These are phyloP conservation scores for Lachancea fermentati DNA, from an alignment of 805 yeast species.

Conservation along the genomic window DNA sequence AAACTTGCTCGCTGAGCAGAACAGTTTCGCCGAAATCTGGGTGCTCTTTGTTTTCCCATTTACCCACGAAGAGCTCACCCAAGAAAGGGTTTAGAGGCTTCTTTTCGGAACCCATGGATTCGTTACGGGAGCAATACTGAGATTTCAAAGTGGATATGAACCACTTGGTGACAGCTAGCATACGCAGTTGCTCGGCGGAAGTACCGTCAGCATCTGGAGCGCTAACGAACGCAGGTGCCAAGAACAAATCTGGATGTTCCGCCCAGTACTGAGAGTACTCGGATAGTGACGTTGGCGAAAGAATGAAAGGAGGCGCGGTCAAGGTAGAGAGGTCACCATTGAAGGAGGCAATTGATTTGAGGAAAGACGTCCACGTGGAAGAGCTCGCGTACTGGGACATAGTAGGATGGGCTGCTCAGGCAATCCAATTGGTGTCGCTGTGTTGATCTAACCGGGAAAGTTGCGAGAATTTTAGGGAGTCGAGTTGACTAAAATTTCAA, in stretches of 20 bases:
- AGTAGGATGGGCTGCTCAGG: neutral
- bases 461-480: neutral
- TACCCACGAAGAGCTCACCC: slow-evolving; percentile 91
- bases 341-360: slow-evolving; percentile 85
- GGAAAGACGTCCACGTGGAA: slow-evolving; percentile 84
- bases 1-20: slow-evolving; percentile 84
- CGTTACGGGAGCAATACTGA: slow-evolving; percentile 90
- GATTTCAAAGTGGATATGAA: slow-evolving; percentile 86
- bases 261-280: slow-evolving; percentile 97
- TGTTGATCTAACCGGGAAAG: neutral
- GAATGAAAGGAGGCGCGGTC: slow-evolving; percentile 96
- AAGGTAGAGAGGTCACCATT: slow-evolving; percentile 89
- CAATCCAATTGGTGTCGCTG: neutral
- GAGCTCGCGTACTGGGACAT: slow-evolving; percentile 35
- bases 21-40: slow-evolving; percentile 66
- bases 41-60: slow-evolving; percentile 61
- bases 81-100: slow-evolving; percentile 95
- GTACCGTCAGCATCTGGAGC: slow-evolving; percentile 38
- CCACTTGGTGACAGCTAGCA: slow-evolving; percentile 83
- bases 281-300: slow-evolving; percentile 80
- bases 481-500: neutral
- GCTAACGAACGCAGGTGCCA: slow-evolving; percentile 55
- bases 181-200: slow-evolving; percentile 44
- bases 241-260: slow-evolving; percentile 78
- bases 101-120: slow-evolving; percentile 90